Evolutionary conservation across 257 asterid genomes (phyloP), one percentile per base, ranked within the genome.

Genomic region (Solanum okadae): DNA sequence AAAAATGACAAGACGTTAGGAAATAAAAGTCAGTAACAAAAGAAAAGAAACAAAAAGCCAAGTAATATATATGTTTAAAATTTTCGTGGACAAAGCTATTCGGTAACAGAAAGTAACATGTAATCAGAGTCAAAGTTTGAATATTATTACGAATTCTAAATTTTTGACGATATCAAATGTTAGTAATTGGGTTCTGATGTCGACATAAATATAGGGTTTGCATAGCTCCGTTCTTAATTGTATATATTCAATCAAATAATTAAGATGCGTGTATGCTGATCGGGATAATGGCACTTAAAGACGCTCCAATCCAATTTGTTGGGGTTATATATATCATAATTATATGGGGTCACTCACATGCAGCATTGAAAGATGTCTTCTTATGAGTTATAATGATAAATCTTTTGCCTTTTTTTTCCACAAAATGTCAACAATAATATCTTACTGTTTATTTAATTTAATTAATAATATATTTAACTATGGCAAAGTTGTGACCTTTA

Each of bases 201-300:
- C 0, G 3, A n/a, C 27, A n/a, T 23, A 23, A 63, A 9, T 63
- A 63, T 23, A n/a, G 4, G 15, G 15, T 63, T 61, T 23, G 3
- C 3, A 23, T 56, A 56, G n/a, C 25, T 56, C 1, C 25, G 25
- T 0, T 6, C 65, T 20, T 22, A 56, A 56, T 56, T 7, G 11
- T 0, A 0, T 18, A 7, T 59, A 22, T 59, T 56, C 11, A 22
- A 59, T 59, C 12, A 63, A 1, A 63, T 63, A 63, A 63, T 40
- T 6, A 0, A 78, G 35, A 0, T 42, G 4, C 1, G 23, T 2
- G 0, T 6, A 77, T 5, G 0, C 1, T 0, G 1, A 34, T 20
- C 2, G 1, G 0, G 0, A 22, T 9, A n/a, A 40, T 44, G 38
- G 67, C 85, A 81, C 42, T 81, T 46, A 27, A 81, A 46, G 40